Base-by-base conservation (phyloP, 2,329 filamentous ascomycete species). In the Exophiala alcalophila region DNA sequence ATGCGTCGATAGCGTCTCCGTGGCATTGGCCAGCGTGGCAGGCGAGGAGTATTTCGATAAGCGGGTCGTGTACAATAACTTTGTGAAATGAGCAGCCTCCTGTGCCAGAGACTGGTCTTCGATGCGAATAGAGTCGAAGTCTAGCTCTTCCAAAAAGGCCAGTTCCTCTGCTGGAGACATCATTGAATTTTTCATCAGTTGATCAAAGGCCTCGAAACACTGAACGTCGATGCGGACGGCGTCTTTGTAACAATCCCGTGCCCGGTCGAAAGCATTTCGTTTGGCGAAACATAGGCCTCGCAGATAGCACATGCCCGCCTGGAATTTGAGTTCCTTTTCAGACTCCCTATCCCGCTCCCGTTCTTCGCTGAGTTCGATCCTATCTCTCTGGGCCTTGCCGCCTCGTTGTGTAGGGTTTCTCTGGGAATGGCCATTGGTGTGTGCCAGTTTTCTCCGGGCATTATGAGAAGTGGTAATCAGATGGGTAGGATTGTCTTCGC, bases 191-290 rank as follows among this genome's bases (percentile, higher is more conserved):
- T 89, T 88, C 82, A 97, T 96, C 41, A 98, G 77, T 69, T 97
- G 90, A 58, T 96, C 90, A 61, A 98, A 97, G 0, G 92, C 92
- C 66, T 98, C 92, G 61, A 95, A 97, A 67, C 92, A 98, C 64
- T 95, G 90, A 3, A 97, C 90, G 61, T 98, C 92, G 59, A 98
- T 96, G 49, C 86, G 81, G 31, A 97, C 89, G 2, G 92, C 92
- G 58, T 94, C 88, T 69, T 96, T 97, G 74, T 97, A 98, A 69
- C 92, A 97, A 59, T 97, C 90, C 64, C 96, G 96, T 38, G 92
- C 92, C 23, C 89, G 83, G 63, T 98, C 92, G 58, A 97, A 97
- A 18, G 91, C 86, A 65, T 97, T 98, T 64, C 95, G 87, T 66
- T 95, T 95, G 5, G 92, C 90, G 62, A 89, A 96, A 72, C 94